These are phyloP conservation scores for Pythium dissotocum DNA, from an alignment of 352 stramenopile genomes.

Conservation along the genomic window DNA sequence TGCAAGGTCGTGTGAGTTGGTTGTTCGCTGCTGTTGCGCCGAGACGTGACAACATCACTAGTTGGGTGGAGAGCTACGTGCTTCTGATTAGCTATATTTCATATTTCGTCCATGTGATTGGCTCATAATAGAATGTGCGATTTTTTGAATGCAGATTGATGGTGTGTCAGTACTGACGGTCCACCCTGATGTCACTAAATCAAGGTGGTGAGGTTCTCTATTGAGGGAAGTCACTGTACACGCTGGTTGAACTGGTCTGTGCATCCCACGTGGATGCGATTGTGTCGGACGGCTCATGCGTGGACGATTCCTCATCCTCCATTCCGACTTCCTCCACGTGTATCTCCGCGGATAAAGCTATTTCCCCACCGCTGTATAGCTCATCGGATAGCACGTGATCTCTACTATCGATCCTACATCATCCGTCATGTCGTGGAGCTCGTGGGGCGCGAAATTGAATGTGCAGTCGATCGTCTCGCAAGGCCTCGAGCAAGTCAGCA, in stretches of 20 bases:
- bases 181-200: not conserved
- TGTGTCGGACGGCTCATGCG: not conserved
- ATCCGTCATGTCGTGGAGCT: slow-evolving; percentile 50
- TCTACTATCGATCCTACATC: slow-evolving; percentile 6
- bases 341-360: not conserved
- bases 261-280: slow-evolving; percentile 25
- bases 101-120: slow-evolving; percentile 1
- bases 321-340: not conserved
- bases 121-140: not conserved
- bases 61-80: not conserved
- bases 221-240: slow-evolving; percentile 2
- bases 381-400: not conserved
- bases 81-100: not conserved
- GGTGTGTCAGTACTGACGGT: slow-evolving; percentile 14
- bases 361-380: not conserved
- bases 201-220: not conserved
- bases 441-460: slow-evolving; percentile 73
- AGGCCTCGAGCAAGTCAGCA: slow-evolving; percentile 80
- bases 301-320: not conserved
- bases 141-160: slow-evolving; percentile 5
- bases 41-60: not conserved
- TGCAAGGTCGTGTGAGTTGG: too few relatives aligned
- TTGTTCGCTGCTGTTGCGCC: not conserved
- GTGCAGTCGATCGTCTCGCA: slow-evolving; percentile 84
- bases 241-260: slow-evolving; percentile 17